Conservation (phyloP, 306 rosid genomes). For the Carpinus viminea region DNA sequence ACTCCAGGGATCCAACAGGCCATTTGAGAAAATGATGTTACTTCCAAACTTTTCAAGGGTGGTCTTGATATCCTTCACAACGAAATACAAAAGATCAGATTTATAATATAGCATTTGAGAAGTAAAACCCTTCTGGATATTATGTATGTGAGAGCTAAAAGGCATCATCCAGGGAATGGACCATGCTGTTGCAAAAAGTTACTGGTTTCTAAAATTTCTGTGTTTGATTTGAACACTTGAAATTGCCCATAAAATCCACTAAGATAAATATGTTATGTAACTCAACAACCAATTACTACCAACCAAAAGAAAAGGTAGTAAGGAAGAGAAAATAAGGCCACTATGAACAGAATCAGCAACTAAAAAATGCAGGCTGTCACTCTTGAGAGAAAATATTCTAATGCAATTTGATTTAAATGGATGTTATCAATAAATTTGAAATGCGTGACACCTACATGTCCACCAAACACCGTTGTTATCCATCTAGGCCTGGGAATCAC, state of each 20-base stretch:
- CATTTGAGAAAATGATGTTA: conserved; percentile 81
- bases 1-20: conserved; percentile 92
- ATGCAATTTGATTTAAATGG: background rate
- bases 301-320: background rate
- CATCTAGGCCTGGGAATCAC: conserved; percentile 69
- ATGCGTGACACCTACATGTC: conserved; percentile 54
- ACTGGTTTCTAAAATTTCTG: conserved; percentile 5
- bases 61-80: conserved; percentile 54
- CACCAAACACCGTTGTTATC: conserved; percentile 80
- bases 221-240: background rate
- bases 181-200: conserved; percentile 10
- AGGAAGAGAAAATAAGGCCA: background rate
- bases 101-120: conserved; percentile 15
- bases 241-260: background rate
- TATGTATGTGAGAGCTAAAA: background rate
- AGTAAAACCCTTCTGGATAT: conserved; percentile 5
- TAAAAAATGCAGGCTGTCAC: background rate
- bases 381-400: background rate
- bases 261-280: background rate
- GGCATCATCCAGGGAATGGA: conserved; percentile 15
- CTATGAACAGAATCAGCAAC: too few relatives aligned
- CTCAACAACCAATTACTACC: background rate
- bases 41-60: conserved; percentile 69
- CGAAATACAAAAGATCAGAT: conserved; percentile 18
- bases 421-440: conserved; percentile 16